Evolutionary conservation across 164 flowering plant genomes (phyloP).

Genomic region (Annona squamosa): DNA sequence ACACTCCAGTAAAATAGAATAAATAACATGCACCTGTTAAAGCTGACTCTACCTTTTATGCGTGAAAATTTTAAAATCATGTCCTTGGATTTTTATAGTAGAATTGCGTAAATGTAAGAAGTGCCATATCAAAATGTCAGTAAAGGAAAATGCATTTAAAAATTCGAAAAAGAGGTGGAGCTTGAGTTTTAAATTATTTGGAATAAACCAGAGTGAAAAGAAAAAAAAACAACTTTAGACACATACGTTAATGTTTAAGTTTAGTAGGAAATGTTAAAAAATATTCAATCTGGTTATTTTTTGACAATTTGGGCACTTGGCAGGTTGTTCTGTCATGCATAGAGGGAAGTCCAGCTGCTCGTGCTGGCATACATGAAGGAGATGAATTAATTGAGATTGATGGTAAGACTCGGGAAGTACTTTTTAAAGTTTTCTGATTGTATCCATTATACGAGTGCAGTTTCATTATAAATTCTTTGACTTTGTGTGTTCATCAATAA

Average conservation of each 20-base stretch:
- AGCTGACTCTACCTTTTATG: background rate
- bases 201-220: too few species aligned
- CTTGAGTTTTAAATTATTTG: too few species aligned
- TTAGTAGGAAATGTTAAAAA: too few species aligned
- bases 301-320: background rate
- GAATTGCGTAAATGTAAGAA: too few species aligned
- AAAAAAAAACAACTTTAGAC: too few species aligned
- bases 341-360: constrained; percentile 90
- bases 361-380: constrained; percentile 94
- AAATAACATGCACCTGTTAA: background rate
- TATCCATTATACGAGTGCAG: background rate
- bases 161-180: too few species aligned
- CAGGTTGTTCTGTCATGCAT: constrained; percentile 87
- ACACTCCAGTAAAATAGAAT: background rate
- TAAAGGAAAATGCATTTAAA: too few species aligned
- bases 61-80: background rate
- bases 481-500: constrained; percentile 4
- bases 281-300: background rate
- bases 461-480: constrained; percentile 1
- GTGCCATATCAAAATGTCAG: too few species aligned
- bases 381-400: constrained; percentile 84
- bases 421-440: background rate
- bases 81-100: too few species aligned
- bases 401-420: constrained; percentile 34
- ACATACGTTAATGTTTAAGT: too few species aligned